Conservation (phyloP, 2,329 filamentous ascomycete species). For the Phaeosphaeria sp. region DNA sequence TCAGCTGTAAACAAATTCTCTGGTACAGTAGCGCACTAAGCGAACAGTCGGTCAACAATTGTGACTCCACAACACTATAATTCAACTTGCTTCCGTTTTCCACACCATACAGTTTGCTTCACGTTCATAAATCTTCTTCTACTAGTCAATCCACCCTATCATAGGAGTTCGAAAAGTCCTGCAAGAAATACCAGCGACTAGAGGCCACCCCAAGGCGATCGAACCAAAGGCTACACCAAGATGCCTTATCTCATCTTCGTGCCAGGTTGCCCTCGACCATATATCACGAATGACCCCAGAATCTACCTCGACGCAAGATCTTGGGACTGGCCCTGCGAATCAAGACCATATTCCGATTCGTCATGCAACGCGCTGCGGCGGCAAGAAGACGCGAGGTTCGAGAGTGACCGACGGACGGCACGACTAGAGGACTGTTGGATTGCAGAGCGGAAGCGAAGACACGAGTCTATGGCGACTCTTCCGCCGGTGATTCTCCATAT, state of each 20-base stretch:
- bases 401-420: slow-evolving; percentile 15
- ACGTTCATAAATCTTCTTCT: background rate
- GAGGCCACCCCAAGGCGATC: background rate
- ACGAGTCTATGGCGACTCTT: background rate
- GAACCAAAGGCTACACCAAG: background rate
- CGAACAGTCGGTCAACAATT: background rate
- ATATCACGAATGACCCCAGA: slow-evolving; percentile 25
- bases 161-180: background rate
- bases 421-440: slow-evolving; percentile 21
- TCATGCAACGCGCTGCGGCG: slow-evolving; percentile 19
- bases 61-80: background rate
- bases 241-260: slow-evolving; percentile 33
- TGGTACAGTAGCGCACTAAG: background rate
- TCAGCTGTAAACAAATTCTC: background rate
- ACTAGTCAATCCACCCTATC: background rate
- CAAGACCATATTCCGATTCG: slow-evolving; percentile 20
- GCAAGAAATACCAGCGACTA: background rate
- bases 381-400: slow-evolving; percentile 17
- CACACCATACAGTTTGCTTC: background rate
- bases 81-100: background rate
- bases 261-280: slow-evolving; percentile 18
- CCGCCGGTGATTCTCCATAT: slow-evolving; percentile 13
- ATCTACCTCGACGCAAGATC: slow-evolving; percentile 25
- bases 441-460: slow-evolving; percentile 8
- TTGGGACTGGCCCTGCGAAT: slow-evolving; percentile 24